phyloP scores from a whole-genome alignment of 1,284 basidiomycete genomes.

The Trametes pubescens region DNA sequence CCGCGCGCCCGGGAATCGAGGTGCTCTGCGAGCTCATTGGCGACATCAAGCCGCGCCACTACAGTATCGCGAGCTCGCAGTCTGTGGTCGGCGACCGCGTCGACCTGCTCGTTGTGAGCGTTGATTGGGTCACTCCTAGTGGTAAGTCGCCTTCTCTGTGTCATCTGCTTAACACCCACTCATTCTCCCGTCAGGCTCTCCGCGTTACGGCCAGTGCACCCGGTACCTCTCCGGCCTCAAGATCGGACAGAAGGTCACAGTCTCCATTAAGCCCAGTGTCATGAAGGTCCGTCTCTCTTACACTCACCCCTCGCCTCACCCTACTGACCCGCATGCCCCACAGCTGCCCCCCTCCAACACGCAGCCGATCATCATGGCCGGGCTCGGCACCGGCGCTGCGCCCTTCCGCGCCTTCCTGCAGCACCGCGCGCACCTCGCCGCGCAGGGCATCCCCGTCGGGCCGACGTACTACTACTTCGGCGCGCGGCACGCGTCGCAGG shows the following conservation, averaged over 20 bases:
- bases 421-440: constrained; percentile 85
- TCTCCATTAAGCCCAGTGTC: constrained; percentile 98
- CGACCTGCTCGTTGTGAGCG: constrained; percentile 94
- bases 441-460: constrained; percentile 84
- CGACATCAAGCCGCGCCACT: constrained; percentile 97
- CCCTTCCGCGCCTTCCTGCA: constrained; percentile 99
- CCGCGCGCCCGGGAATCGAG: constrained; percentile 83
- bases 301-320: not conserved
- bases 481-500: constrained; percentile 92
- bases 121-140: constrained; percentile 90
- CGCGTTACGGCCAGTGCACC: constrained; percentile 95
- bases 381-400: constrained; percentile 96
- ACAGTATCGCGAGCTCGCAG: constrained; percentile 97
- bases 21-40: constrained; percentile 88
- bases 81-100: constrained; percentile 94
- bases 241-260: constrained; percentile 93
- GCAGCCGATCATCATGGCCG: constrained; percentile 98
- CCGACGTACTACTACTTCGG: constrained; percentile 99
- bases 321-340: constrained; percentile 1
- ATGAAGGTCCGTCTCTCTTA: constrained; percentile 83
- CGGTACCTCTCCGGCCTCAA: constrained; percentile 89
- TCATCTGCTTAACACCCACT: constrained; percentile 6
- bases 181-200: constrained; percentile 58
- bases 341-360: constrained; percentile 84
- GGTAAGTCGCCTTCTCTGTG: constrained; percentile 65